phyloP scores from a whole-genome alignment of 805 yeast species.

The Ogataea kodamae region DNA sequence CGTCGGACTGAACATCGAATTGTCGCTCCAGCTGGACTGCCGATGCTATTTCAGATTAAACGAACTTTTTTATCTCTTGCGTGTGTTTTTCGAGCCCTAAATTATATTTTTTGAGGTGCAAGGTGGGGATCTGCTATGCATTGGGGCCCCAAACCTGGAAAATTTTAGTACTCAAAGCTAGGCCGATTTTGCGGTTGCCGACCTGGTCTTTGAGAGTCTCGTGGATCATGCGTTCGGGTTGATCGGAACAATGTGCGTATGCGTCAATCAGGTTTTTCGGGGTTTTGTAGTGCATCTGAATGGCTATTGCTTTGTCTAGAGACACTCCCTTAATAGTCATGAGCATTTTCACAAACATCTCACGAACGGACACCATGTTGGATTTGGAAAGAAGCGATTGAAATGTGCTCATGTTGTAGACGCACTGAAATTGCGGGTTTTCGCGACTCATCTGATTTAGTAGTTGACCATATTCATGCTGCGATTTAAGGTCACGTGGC shows the following conservation, averaged over 20 bases:
- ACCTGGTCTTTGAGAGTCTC: slow-evolving; percentile 39
- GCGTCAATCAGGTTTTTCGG: slow-evolving; percentile 57
- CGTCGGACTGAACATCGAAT: slow-evolving; percentile 4
- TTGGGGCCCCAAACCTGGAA: slow-evolving; percentile 54
- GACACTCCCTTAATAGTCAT: slow-evolving; percentile 80
- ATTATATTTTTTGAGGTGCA: slow-evolving; percentile 1
- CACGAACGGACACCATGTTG: slow-evolving; percentile 66
- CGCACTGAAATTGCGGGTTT: slow-evolving; percentile 33
- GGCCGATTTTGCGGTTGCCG: slow-evolving; percentile 51
- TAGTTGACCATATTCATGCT: slow-evolving; percentile 44
- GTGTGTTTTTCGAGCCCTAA: slow-evolving; percentile 1
- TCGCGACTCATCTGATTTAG: slow-evolving; percentile 39
- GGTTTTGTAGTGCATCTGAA: slow-evolving; percentile 70
- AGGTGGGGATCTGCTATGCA: background rate
- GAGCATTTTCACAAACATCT: slow-evolving; percentile 70
- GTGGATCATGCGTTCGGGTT: slow-evolving; percentile 31
- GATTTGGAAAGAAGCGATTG: slow-evolving; percentile 69
- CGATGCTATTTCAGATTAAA: background rate
- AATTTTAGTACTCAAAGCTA: slow-evolving; percentile 47
- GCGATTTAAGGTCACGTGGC: slow-evolving; percentile 48
- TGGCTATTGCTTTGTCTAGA: slow-evolving; percentile 75
- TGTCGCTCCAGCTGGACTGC: slow-evolving; percentile 1
- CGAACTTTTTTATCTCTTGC: background rate
- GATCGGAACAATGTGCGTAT: slow-evolving; percentile 31
- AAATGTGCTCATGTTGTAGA: slow-evolving; percentile 52